These are phyloP conservation scores for Flaveria robusta DNA, from an alignment of 129 eudicot genomes.

Conservation along the genomic window DNA sequence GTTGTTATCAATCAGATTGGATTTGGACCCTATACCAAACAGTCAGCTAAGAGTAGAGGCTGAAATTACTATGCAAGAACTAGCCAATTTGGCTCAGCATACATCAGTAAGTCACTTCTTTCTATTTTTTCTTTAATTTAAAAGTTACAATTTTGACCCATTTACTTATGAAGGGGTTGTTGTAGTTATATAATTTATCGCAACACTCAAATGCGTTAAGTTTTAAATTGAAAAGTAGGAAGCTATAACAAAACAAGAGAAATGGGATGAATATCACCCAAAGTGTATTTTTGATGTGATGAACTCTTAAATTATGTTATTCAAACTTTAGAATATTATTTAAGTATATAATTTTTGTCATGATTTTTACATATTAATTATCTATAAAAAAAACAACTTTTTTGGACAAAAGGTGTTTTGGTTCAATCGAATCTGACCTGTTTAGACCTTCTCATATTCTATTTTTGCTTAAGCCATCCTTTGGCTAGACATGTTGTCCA, in stretches of 20 bases:
- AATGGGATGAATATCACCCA: not conserved
- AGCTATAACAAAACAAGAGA: not conserved
- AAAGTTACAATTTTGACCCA: not conserved
- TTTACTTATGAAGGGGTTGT: not conserved
- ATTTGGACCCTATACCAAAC: constrained; percentile 51
- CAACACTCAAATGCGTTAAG: not conserved
- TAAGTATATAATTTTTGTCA: not conserved
- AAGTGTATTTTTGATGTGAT: not conserved
- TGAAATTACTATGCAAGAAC: constrained; percentile 71
- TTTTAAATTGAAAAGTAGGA: not conserved
- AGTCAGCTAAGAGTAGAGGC: constrained; percentile 71
- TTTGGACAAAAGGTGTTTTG: not conserved
- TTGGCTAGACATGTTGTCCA: not conserved
- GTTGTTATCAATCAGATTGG: constrained; percentile 57
- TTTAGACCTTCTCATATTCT: not conserved
- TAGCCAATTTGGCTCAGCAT: constrained; percentile 72
- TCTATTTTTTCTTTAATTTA: not conserved
- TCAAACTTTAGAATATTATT: not conserved
- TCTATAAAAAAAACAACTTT: not conserved
- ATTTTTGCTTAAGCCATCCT: not conserved
- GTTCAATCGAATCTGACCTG: not conserved
- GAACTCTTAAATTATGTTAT: not conserved
- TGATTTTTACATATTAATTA: not conserved
- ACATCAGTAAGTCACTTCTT: constrained; percentile 68
- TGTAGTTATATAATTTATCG: not conserved